Percentiles rank a stretch among this genome's conserved stretches.
These are phyloP conservation scores for Xylaria longipes DNA, from an alignment of 495 filamentous ascomycete genomes.

Conservation along the genomic window DNA sequence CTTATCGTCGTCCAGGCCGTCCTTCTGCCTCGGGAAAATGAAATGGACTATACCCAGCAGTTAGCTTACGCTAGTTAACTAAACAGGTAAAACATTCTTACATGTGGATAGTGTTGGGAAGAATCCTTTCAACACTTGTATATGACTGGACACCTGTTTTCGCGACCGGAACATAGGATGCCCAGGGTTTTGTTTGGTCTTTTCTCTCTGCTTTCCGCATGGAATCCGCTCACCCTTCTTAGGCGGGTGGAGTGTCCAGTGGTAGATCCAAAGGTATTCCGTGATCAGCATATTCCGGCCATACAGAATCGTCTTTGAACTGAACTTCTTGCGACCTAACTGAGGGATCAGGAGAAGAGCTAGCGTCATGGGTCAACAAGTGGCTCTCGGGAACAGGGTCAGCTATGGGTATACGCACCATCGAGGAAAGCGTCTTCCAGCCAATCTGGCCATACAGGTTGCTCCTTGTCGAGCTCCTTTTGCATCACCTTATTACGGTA, in stretches of 20 bases:
- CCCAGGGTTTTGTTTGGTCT: conserved; percentile 46
- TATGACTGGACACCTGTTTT: conserved; percentile 96
- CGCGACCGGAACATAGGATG: conserved; percentile 52
- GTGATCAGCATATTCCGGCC: conserved; percentile 93
- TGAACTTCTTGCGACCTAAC: conserved; percentile 82
- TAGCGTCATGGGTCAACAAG: conserved; percentile 42
- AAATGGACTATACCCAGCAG: conserved; percentile 48
- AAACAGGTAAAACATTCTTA: conserved; percentile 8
- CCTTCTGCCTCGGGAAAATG: conserved; percentile 49
- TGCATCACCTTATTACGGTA: conserved; percentile 73
- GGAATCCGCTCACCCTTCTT: conserved; percentile 61
- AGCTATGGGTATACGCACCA: conserved; percentile 60
- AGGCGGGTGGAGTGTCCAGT: conserved; percentile 44
- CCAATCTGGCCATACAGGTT: conserved; percentile 76
- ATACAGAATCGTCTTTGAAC: conserved; percentile 71
- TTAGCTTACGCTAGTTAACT: neutral
- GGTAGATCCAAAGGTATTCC: conserved; percentile 72
- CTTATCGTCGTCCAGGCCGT: conserved; percentile 37
- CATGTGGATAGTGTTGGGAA: conserved; percentile 55
- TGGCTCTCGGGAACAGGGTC: neutral
- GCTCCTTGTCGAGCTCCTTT: conserved; percentile 52
- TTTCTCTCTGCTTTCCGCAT: conserved; percentile 54
- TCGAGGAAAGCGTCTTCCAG: conserved; percentile 89
- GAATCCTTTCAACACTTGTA: conserved; percentile 93
- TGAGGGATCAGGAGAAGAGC: conserved; percentile 81